These are phyloP conservation scores for Suillus hirtellus DNA, from an alignment of 768 basidiomycete species.

Conservation along the genomic window DNA sequence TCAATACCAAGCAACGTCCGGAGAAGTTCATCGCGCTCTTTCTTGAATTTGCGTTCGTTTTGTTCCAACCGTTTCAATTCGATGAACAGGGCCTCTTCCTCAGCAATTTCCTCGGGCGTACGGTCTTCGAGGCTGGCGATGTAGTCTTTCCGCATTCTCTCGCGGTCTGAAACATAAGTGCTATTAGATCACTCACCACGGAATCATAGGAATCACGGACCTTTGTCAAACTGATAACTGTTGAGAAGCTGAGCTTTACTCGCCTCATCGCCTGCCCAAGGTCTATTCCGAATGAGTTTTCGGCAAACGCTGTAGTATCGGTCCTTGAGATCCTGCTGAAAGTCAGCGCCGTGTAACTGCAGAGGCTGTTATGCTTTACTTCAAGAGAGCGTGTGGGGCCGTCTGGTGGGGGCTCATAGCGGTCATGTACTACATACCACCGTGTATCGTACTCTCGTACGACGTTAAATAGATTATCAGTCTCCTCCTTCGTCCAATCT, in stretches of 20 bases:
- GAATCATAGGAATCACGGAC: slow-evolving; percentile 38
- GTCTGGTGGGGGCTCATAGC: slow-evolving; percentile 74
- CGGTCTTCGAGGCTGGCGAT: slow-evolving; percentile 83
- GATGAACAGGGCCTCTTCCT: slow-evolving; percentile 93
- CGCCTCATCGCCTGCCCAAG: slow-evolving; percentile 81
- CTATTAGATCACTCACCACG: neutral
- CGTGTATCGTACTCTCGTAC: slow-evolving; percentile 82
- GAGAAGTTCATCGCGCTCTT: slow-evolving; percentile 85
- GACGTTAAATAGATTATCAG: slow-evolving; percentile 85
- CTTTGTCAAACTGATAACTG: slow-evolving; percentile 86
- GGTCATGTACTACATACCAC: slow-evolving; percentile 88
- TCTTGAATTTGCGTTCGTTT: slow-evolving; percentile 83
- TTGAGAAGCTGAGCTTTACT: slow-evolving; percentile 65
- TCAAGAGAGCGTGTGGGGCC: slow-evolving; percentile 63
- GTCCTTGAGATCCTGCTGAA: slow-evolving; percentile 82
- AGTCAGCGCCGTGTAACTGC: neutral
- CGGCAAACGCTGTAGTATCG: slow-evolving; percentile 92
- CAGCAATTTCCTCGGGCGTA: slow-evolving; percentile 85
- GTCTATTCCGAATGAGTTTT: slow-evolving; percentile 79
- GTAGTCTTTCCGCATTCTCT: slow-evolving; percentile 86
- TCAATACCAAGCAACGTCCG: slow-evolving; percentile 84
- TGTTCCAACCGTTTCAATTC: slow-evolving; percentile 96
- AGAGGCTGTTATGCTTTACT: slow-evolving; percentile 39
- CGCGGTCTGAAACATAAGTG: slow-evolving; percentile 59
- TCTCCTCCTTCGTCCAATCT: slow-evolving; percentile 92